These are phyloP conservation scores for Aspergillus unguis DNA, from an alignment of 2,329 filamentous ascomycete genomes.

Conservation along the genomic window DNA sequence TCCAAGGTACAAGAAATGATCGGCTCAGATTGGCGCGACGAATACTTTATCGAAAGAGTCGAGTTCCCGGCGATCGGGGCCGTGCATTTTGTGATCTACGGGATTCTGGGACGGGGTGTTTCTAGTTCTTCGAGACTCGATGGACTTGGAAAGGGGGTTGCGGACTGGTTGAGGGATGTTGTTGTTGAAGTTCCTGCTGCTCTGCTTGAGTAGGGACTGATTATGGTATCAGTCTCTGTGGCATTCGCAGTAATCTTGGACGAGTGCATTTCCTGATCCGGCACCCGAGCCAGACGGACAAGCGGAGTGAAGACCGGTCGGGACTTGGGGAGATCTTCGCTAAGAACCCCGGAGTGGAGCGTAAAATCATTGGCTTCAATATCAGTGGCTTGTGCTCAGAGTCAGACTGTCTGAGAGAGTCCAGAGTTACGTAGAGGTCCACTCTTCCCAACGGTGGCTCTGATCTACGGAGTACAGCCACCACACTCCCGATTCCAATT, in stretches of 20 bases:
- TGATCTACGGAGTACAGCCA: not conserved
- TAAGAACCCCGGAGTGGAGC: too few relatives aligned
- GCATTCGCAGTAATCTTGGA: too few relatives aligned
- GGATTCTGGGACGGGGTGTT: constrained; percentile 45
- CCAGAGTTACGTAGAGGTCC: too few relatives aligned
- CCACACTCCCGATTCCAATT: not conserved
- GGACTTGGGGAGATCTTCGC: too few relatives aligned
- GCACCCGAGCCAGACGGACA: too few relatives aligned
- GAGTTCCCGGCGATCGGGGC: constrained; percentile 46
- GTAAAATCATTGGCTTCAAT: too few relatives aligned
- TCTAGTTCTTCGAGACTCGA: constrained; percentile 50
- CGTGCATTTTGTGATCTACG: constrained; percentile 53
- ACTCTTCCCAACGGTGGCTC: too few relatives aligned
- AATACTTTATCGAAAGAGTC: constrained; percentile 46
- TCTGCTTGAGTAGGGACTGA: not conserved
- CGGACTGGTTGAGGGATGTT: constrained; percentile 49
- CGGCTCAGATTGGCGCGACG: constrained; percentile 45
- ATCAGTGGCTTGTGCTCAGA: too few relatives aligned
- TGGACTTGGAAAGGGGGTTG: constrained; percentile 53
- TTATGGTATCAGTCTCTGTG: too few relatives aligned
- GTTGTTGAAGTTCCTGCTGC: constrained; percentile 40
- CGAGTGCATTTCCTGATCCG: too few relatives aligned
- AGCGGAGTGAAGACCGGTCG: too few relatives aligned
- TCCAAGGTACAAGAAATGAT: constrained; percentile 40
- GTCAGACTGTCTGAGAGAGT: too few relatives aligned